Percentiles rank a stretch among this genome's conserved stretches.
These are phyloP conservation scores for Rauvolfia tetraphylla DNA, from an alignment of 257 asterid genomes.

Conservation along the genomic window DNA sequence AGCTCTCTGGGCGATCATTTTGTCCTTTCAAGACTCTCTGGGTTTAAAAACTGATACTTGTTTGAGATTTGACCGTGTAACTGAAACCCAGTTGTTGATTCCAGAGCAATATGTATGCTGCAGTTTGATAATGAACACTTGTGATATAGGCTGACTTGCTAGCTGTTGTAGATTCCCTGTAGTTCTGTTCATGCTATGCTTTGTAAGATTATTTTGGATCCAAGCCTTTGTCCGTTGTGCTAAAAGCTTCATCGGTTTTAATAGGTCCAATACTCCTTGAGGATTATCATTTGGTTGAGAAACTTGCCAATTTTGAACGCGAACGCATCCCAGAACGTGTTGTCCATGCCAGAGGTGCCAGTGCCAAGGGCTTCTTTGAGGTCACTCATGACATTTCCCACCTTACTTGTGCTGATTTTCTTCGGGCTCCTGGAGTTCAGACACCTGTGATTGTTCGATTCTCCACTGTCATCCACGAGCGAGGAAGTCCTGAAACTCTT, in stretches of 20 bases:
- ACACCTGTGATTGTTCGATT: conserved; percentile 88
- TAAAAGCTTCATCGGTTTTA: conserved; percentile 1
- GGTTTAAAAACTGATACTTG: neutral
- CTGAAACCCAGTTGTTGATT: neutral
- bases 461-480: conserved; percentile 96
- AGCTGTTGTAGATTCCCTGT: neutral
- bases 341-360: conserved; percentile 96
- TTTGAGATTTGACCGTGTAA: neutral
- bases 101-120: neutral
- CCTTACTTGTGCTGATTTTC: conserved; percentile 95
- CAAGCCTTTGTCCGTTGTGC: conserved; percentile 16
- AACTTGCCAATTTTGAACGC: conserved; percentile 81
- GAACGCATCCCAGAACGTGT: conserved; percentile 97
- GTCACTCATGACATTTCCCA: conserved; percentile 85
- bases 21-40: neutral
- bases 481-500: conserved; percentile 97
- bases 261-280: conserved; percentile 92
- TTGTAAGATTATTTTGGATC: neutral
- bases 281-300: conserved; percentile 91
- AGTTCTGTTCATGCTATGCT: neutral
- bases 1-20: neutral
- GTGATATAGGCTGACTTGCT: neutral
- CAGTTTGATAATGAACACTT: neutral
- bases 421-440: conserved; percentile 96
- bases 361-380: conserved; percentile 98